Base-by-base conservation (phyloP, 2,329 filamentous ascomycete species). In the Fusarium avenaceum region DNA sequence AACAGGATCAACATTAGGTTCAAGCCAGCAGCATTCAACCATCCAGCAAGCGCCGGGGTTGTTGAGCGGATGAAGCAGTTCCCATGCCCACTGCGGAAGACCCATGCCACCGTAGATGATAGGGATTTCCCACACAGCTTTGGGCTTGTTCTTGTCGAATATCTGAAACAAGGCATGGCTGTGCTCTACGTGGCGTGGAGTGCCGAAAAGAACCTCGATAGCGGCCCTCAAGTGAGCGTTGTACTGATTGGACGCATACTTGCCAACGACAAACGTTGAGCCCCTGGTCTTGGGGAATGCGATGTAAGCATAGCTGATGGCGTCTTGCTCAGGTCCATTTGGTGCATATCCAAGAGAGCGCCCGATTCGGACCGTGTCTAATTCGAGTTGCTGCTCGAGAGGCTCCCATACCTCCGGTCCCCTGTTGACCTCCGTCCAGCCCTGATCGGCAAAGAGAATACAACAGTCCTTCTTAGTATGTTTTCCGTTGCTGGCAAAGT, bases 181-280 rank as follows among this genome's bases (percentile, higher is more conserved):
- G n/a, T 52, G 52, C 7, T 28, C 4, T 3, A 22, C 26, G 13
- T 22, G 1, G 38, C 17, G 1, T n/a, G 63, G 55, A 2, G 14
- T 54, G 2, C 74, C 75, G 4, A 73, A 47, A 6, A 79, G 39
- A 7, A 78, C 70, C 5, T 77, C 72, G 7, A 75, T 61, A 1
- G 72, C 69, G 1, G 70, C 67, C 28, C 50, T 63, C 19, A 79
- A 48, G 26, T 72, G 71, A 0, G 50, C 51, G 39, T 71, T 71
- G 56, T 70, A 78, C 44, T 76, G 72, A 43, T 77, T 71, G 14
- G 69, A 65, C 3, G 63, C 74, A 61, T 72, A 77, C 4, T 45
- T 44, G 5, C 48, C 15, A 19, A 67, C 51, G 10, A 28, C 24
- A 20, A 72, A 73, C 5, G 7, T 30, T 2, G 17, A 3, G 1